Evolutionary conservation across 2,329 filamentous ascomycete species (phyloP), one percentile per base, ranked within the genome.

Genomic region (Sporothrix schenckii): DNA sequence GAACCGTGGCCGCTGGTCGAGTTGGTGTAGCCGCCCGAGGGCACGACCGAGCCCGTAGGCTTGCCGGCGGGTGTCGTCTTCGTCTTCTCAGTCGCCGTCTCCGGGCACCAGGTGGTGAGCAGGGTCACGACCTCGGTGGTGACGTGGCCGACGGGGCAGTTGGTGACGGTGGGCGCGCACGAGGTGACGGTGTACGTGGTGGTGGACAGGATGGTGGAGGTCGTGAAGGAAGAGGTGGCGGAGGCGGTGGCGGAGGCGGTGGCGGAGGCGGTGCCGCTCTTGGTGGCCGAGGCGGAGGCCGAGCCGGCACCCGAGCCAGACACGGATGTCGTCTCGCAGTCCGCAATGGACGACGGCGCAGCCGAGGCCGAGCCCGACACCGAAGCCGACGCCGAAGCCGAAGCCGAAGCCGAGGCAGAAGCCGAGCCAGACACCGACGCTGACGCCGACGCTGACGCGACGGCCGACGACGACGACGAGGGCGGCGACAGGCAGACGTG

Each of bases 41-140:
- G n/a, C 9, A 30, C 52, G 16, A 53, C 27, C 30, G 34, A 27
- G 21, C n/a, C 27, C 4, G 67, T 52, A 3, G 27, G 19, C 50
- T 54, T 39, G 27, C 27, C 27, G 4, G 27, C 4, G 52, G 53
- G 16, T 3, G 54, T 61, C 1, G 67, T 34, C 30, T 39, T 16
- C 2, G 19, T 53, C 10, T n/a, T 54, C 19, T 14, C 13, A 5
- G 68, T 53, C 49, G 44, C 30, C 19, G 58, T 65, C 16, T n/a
- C 65, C 0, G 69, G 65, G 65, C 65, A 82, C 72, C 82, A 77
- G 14, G 81, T 83, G 60, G 81, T 83, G 67, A 69, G 71, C 4
- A 75, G 53, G 50, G 78, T 74, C 56, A 79, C 71, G 60, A 76
- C 74, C 75, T 76, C 73, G 14, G 74, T 75, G 54, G 75, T 76